phyloP scores from a whole-genome alignment of 148 eudicot genomes.

The Spergularia marina region DNA sequence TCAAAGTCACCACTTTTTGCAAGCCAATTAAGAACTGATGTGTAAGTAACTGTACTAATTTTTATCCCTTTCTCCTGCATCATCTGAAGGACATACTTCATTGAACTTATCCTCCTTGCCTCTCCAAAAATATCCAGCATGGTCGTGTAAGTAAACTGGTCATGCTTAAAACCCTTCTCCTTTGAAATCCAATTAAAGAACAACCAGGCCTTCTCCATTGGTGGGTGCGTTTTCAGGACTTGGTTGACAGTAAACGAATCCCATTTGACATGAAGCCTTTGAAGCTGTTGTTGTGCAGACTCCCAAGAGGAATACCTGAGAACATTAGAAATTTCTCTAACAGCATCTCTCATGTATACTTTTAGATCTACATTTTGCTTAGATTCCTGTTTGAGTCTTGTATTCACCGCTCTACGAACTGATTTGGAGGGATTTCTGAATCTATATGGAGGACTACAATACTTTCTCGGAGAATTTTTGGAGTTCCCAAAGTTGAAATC shows the following conservation, averaged over 20 bases:
- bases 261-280: conserved; percentile 52
- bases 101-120: conserved; percentile 72
- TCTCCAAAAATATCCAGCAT: conserved; percentile 94
- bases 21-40: conserved; percentile 77
- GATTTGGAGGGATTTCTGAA: conserved; percentile 22
- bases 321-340: conserved; percentile 50
- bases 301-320: conserved; percentile 71
- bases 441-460: conserved; percentile 22
- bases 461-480: conserved; percentile 20
- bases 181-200: conserved; percentile 75
- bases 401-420: conserved; percentile 21
- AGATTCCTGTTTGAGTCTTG: conserved; percentile 22
- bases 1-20: conserved; percentile 73
- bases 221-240: conserved; percentile 86
- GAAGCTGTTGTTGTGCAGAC: conserved; percentile 55
- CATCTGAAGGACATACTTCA: conserved; percentile 64
- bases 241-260: conserved; percentile 80
- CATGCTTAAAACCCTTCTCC: conserved; percentile 64
- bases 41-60: conserved; percentile 63
- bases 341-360: conserved; percentile 48
- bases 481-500: background rate
- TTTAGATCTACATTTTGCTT: conserved; percentile 36
- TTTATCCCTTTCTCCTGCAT: conserved; percentile 76
- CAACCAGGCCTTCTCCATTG: conserved; percentile 86
- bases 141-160: conserved; percentile 76